These are phyloP conservation scores for Kurtzmaniella quercitrusa DNA, from an alignment of 1,139 yeast species.

Conservation along the genomic window DNA sequence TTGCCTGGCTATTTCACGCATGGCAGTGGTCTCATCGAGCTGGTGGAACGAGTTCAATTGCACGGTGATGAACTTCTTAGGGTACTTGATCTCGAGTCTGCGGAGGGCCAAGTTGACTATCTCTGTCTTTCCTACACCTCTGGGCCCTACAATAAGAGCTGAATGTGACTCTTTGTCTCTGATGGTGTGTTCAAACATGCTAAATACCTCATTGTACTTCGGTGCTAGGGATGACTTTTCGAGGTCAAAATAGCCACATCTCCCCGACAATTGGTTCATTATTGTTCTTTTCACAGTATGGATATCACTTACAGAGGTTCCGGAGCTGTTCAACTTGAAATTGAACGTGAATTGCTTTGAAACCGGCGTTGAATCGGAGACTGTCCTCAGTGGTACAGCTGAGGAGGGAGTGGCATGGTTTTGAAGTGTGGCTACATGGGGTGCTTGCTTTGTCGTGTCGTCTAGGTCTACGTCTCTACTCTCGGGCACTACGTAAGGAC, in stretches of 20 bases:
- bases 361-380: neutral
- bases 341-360: neutral
- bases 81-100: constrained; percentile 34
- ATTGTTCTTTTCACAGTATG: constrained; percentile 14
- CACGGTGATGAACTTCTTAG: constrained; percentile 54
- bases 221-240: constrained; percentile 20
- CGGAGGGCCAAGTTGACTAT: constrained; percentile 56
- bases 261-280: constrained; percentile 19
- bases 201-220: constrained; percentile 46
- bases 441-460: neutral
- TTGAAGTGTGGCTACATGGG: too few species aligned
- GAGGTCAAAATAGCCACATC: constrained; percentile 14
- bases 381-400: constrained; percentile 5
- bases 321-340: neutral
- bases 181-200: constrained; percentile 62
- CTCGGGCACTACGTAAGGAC: constrained; percentile 13
- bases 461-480: constrained; percentile 9
- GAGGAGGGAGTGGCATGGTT: constrained; percentile 5
- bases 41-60: constrained; percentile 69
- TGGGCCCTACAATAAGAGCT: constrained; percentile 72
- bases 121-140: constrained; percentile 72
- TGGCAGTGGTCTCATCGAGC: constrained; percentile 71
- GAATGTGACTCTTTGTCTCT: constrained; percentile 77
- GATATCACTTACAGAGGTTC: constrained; percentile 11
- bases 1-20: constrained; percentile 83